A percentile compares a stretch with the other conserved stretches of the same genome.
phyloP scores from a whole-genome alignment of 2,329 filamentous ascomycete genomes.

The Cladobotryum protrusum region DNA sequence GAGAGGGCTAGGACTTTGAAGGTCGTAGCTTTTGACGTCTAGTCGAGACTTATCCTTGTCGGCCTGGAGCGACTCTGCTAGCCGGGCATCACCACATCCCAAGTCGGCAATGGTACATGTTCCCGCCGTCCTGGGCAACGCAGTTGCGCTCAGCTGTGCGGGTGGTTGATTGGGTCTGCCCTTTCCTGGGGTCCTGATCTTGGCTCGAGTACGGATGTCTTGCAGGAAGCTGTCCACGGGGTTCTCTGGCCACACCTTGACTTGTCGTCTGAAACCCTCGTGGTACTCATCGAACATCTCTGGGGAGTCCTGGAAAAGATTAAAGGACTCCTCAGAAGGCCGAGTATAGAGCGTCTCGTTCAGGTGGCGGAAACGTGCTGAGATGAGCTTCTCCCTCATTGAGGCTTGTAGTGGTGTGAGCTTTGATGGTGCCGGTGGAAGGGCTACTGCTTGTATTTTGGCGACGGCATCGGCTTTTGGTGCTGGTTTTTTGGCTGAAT shows the following conservation, averaged over 20 bases:
- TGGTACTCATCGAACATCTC: conserved; percentile 97
- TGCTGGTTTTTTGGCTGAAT: conserved; percentile 8
- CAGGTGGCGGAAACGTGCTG: conserved; percentile 91
- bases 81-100: conserved; percentile 84
- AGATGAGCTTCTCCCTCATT: conserved; percentile 92
- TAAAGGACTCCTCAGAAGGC: conserved; percentile 75
- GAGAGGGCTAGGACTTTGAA: conserved; percentile 68
- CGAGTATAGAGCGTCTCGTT: conserved; percentile 96
- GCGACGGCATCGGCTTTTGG: conserved; percentile 17
- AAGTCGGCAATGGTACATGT: conserved; percentile 80
- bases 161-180: conserved; percentile 23
- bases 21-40: conserved; percentile 76
- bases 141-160: conserved; percentile 27
- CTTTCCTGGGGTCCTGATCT: conserved; percentile 33
- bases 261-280: conserved; percentile 90
- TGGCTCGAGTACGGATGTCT: conserved; percentile 63
- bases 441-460: conserved; percentile 26
- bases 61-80: conserved; percentile 62
- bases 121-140: conserved; percentile 66
- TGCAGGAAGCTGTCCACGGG: conserved; percentile 82
- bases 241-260: conserved; percentile 93
- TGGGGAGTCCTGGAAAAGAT: conserved; percentile 75
- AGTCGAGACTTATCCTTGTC: conserved; percentile 63
- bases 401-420: conserved; percentile 88
- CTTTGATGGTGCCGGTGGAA: conserved; percentile 45